Evolutionary conservation across 352 stramenopile genomes (phyloP).

Genomic region (Phytophthora europaea): DNA sequence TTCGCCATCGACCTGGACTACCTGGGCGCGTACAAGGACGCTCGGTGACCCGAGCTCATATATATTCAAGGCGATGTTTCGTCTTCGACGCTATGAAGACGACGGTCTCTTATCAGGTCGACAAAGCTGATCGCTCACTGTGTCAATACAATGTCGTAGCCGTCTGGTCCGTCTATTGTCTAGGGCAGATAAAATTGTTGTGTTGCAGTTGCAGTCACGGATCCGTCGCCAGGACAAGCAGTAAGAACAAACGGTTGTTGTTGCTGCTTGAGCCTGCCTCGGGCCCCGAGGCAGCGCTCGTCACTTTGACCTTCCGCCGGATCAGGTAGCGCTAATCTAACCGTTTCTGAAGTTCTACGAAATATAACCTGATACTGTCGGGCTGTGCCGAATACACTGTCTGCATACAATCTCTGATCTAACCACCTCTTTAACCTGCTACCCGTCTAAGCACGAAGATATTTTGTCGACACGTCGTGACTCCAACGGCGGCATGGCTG

Average conservation of each 20-base stretch:
- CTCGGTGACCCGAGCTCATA: constrained; percentile 17
- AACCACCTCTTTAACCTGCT: neutral
- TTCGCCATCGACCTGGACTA: constrained; percentile 38
- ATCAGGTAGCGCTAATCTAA: constrained; percentile 19
- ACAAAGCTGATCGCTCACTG: too few relatives aligned
- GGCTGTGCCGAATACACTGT: neutral
- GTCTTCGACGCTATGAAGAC: constrained; percentile 10
- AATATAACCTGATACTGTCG: neutral
- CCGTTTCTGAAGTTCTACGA: constrained; percentile 10
- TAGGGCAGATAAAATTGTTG: neutral
- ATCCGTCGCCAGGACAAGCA: neutral
- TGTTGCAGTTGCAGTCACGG: neutral
- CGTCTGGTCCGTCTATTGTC: neutral
- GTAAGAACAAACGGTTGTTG: neutral
- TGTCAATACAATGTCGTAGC: neutral
- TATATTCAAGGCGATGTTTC: constrained; percentile 17
- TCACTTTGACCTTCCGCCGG: constrained; percentile 13
- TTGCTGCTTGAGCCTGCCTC: too few relatives aligned
- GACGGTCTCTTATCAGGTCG: neutral
- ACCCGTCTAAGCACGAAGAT: neutral
- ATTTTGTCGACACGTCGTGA: neutral
- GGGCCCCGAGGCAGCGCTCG: constrained; percentile 3
- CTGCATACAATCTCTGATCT: neutral
- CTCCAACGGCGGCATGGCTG: neutral
- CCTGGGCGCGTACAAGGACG: constrained; percentile 40